A percentile compares a stretch with the other conserved stretches of the same genome.
These are phyloP conservation scores for Glonium stellatum DNA, from an alignment of 495 filamentous ascomycete genomes.

Conservation along the genomic window DNA sequence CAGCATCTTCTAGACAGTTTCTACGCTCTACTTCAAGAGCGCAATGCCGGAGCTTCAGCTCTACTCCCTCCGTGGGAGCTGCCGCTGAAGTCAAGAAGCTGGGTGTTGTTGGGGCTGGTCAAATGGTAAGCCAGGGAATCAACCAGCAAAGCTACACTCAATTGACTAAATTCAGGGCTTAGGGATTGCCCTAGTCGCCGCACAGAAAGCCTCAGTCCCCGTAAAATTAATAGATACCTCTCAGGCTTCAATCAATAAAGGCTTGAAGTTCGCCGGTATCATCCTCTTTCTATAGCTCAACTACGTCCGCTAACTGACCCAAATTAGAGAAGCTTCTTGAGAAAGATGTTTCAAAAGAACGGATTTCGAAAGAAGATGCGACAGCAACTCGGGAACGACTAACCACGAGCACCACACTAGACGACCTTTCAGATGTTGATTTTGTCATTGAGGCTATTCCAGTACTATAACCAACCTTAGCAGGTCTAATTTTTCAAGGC, in stretches of 20 bases:
- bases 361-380: constrained; percentile 71
- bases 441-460: constrained; percentile 98
- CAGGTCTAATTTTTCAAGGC: background rate
- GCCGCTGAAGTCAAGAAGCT: constrained; percentile 78
- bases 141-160: background rate
- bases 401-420: constrained; percentile 61
- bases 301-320: background rate
- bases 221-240: constrained; percentile 83
- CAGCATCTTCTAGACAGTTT: constrained; percentile 16
- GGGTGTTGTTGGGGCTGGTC: constrained; percentile 90
- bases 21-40: constrained; percentile 14
- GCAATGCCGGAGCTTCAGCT: constrained; percentile 47
- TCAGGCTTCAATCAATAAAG: constrained; percentile 83
- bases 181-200: constrained; percentile 92
- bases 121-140: constrained; percentile 50
- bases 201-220: constrained; percentile 72
- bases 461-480: constrained; percentile 24
- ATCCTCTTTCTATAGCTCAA: background rate
- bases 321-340: constrained; percentile 74
- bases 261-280: constrained; percentile 66
- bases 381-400: constrained; percentile 62
- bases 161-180: constrained; percentile 60
- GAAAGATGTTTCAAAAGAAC: constrained; percentile 81
- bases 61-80: constrained; percentile 37
- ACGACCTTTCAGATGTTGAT: constrained; percentile 76